Base-by-base conservation (phyloP, 2,329 filamentous ascomycete species). In the Exophiala calicioides region DNA sequence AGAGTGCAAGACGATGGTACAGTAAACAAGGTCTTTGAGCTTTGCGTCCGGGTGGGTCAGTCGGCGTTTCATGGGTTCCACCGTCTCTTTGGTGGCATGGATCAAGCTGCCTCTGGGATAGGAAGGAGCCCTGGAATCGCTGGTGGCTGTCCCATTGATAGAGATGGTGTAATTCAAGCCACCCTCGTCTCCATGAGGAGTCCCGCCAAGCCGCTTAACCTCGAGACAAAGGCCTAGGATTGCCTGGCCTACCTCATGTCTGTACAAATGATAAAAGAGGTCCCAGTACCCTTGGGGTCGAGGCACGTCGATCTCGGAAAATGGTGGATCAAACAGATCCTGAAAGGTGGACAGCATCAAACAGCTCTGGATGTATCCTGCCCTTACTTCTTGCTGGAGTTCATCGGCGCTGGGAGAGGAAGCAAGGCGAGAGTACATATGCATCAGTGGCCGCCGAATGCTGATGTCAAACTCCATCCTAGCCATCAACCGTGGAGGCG, bases 241-340 rank as follows among this genome's bases (percentile, higher is more conserved):
- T 6, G 46, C 48, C 10, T 50, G 46, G 10, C 46, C 44, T 19
- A 55, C 19, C 44, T 60, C 56, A 31, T 49, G 43, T 16, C 51
- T 31, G 43, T 58, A 59, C 26, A 53, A 31, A 26, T 49, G 52
- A 39, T 58, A 50, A 41, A 53, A 59, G 35, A 53, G 56, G 30
- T 60, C 55, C 56, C 58, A 59, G 19, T 58, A 55, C 2, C 57
- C 45, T 20, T 51, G 53, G 1, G 58, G 54, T 4, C 58, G 50
- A 12, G 52, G 52, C 1, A 60, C 38, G 26, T 65, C 56, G 9
- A 62, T 44, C n/a, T 62, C 61, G 1, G 58, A 55, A 23, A 60
- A 57, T 5, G 48, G 56, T 1, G 63, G 63, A 32, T 66, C 63
- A 24, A 67, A 66, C 10, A 60, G 49, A 20, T 66, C 62, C 42